These are phyloP conservation scores for Metschnikowia rubicola DNA, from an alignment of 805 yeast genomes.

Conservation along the genomic window DNA sequence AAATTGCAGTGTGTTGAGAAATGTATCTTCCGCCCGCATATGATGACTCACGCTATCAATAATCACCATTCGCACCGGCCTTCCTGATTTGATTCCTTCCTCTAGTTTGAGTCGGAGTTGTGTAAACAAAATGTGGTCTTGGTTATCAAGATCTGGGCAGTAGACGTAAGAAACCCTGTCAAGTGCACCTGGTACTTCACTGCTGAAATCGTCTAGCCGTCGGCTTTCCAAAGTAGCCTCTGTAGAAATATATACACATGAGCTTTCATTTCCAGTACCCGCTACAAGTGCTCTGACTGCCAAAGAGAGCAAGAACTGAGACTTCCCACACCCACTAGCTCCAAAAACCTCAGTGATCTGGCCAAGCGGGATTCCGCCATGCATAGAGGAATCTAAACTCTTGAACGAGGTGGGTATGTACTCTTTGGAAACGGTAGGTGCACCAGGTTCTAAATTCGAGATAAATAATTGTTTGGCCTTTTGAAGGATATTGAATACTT, in stretches of 20 bases:
- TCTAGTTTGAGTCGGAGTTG: slow-evolving; percentile 57
- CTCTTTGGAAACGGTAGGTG: not conserved
- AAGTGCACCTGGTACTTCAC: slow-evolving; percentile 17
- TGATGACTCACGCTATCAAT: slow-evolving; percentile 86
- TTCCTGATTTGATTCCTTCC: slow-evolving; percentile 20
- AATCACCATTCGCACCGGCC: slow-evolving; percentile 51
- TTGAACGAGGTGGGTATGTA: slow-evolving; percentile 9
- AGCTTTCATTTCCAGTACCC: slow-evolving; percentile 2
- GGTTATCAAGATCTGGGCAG: slow-evolving; percentile 67
- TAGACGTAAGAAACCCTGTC: slow-evolving; percentile 48
- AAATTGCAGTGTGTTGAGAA: slow-evolving; percentile 21
- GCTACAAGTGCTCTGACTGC: slow-evolving; percentile 23
- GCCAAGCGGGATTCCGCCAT: slow-evolving; percentile 15
- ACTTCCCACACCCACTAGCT: slow-evolving; percentile 81
- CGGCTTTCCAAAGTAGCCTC: slow-evolving; percentile 70
- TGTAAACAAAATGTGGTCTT: slow-evolving; percentile 65
- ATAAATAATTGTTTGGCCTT: not conserved
- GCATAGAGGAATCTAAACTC: slow-evolving; percentile 8
- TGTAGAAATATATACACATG: slow-evolving; percentile 67
- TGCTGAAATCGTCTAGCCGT: slow-evolving; percentile 39
- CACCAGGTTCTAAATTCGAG: not conserved
- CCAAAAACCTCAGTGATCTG: slow-evolving; percentile 71
- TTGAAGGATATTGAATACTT: slow-evolving; percentile 1
- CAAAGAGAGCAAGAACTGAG: slow-evolving; percentile 71
- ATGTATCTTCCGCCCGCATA: slow-evolving; percentile 52